Evolutionary conservation across 257 asterid genomes (phyloP).

Genomic region (Fraxinus anomala): DNA sequence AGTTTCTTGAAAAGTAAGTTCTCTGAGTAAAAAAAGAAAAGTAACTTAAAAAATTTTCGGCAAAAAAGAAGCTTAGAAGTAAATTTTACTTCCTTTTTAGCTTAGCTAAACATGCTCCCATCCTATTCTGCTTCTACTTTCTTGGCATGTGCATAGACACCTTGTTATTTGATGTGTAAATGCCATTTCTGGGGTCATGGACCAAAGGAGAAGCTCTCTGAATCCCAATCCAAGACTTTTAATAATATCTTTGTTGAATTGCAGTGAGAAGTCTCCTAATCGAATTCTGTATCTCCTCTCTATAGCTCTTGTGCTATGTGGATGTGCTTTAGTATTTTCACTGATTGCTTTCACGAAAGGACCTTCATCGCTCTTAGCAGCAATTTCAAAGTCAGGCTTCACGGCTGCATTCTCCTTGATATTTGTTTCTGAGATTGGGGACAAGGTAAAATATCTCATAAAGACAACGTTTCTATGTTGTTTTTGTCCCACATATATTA

Average conservation of each 20-base stretch:
- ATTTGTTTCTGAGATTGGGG: slow-evolving; percentile 93
- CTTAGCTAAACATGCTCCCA: not conserved
- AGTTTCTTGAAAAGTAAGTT: not conserved
- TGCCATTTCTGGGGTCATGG: slow-evolving; percentile 11
- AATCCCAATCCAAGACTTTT: slow-evolving; percentile 32
- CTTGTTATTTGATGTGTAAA: not conserved
- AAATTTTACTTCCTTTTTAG: no score
- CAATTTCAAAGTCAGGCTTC: slow-evolving; percentile 87
- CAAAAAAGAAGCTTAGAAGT: not conserved
- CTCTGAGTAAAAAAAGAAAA: not conserved
- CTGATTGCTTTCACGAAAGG: slow-evolving; percentile 62
- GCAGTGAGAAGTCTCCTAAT: slow-evolving; percentile 56
- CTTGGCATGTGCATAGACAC: not conserved
- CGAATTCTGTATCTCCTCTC: slow-evolving; percentile 71
- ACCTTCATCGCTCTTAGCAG: slow-evolving; percentile 68
- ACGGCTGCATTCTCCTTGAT: slow-evolving; percentile 91
- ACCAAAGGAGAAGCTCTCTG: slow-evolving; percentile 19
- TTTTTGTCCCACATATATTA: not conserved
- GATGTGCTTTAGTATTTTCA: slow-evolving; percentile 63
- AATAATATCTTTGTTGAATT: slow-evolving; percentile 40
- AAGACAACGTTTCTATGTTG: not conserved
- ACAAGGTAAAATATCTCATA: slow-evolving; percentile 61
- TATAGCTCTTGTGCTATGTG: slow-evolving; percentile 72
- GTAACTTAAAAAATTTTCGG: no score
- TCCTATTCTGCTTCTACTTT: not conserved